Conservation (phyloP, 2,329 filamentous ascomycete species). For the Immersiporthe knoxdaviesiana region DNA sequence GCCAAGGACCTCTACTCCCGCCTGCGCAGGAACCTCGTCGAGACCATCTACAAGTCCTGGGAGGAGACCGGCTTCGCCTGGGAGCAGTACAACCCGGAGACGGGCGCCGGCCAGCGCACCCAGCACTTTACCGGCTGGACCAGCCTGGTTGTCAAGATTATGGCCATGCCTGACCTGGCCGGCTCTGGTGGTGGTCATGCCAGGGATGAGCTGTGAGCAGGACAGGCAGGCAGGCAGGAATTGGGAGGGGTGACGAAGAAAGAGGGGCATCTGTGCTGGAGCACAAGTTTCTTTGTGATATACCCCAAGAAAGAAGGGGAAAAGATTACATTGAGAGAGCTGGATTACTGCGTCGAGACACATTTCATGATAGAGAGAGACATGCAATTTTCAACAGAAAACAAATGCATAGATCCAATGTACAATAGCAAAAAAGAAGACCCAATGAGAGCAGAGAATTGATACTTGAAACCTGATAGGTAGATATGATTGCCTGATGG, state of each 20-base stretch:
- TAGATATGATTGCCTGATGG: background rate
- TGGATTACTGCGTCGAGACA: slow-evolving; percentile 2
- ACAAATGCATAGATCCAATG: slow-evolving; percentile 2
- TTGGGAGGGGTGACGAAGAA: background rate
- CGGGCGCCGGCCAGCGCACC: slow-evolving; percentile 88
- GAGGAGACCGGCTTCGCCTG: slow-evolving; percentile 91
- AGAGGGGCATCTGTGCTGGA: background rate
- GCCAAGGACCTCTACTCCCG: slow-evolving; percentile 75
- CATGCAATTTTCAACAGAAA: background rate
- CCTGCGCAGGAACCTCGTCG: slow-evolving; percentile 81
- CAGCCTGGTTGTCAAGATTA: slow-evolving; percentile 96
- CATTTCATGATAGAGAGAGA: background rate
- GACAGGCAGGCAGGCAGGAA: background rate
- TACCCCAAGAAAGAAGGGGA: background rate
- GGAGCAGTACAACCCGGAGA: slow-evolving; percentile 98
- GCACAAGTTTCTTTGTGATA: slow-evolving; percentile 2
- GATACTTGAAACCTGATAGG: background rate
- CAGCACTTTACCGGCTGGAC: slow-evolving; percentile 99
- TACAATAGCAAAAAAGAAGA: background rate
- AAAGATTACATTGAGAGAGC: background rate
- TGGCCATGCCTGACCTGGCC: slow-evolving; percentile 81
- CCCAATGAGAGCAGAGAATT: background rate
- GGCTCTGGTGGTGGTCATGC: slow-evolving; percentile 35
- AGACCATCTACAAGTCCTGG: slow-evolving; percentile 89
- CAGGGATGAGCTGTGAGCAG: slow-evolving; percentile 53